Base-by-base conservation (phyloP, 306 rosid species). In the Oxytropis ochrocephala region DNA sequence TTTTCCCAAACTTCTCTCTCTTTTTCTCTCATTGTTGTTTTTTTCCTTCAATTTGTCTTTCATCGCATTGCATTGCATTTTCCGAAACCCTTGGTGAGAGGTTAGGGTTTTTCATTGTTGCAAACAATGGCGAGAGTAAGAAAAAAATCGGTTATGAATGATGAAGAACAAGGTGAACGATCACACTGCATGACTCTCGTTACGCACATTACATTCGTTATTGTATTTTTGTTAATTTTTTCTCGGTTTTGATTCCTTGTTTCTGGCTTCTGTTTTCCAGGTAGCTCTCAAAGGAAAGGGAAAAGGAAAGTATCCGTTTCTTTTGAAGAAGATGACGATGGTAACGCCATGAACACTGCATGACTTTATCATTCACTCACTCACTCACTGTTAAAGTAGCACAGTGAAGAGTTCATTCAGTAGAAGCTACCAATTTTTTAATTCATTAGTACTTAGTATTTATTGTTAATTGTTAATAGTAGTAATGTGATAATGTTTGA, bases 21-120 rank as follows among this genome's bases (percentile, higher is more conserved):
- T 24, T 4, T 24, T 24, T 24, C 3, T 24, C 29, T 24, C 29
- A 24, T 4, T 4, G 29, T 24, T 24, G 29, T 24, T 24, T 24
- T 21, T 24, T 24, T 24, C 29, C 29, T 24, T 24, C 51, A 27
- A 21, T 62, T 32, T 42, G 6, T 1, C n/a, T 7, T 32, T 14
- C 70, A 10, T 49, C 38, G 57, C 60, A 1, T n/a, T 50, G 42
- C 36, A 35, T 47, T 21, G 4, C 44, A 32, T 3, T 24, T 30
- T 59, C 57, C 54, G n/a, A 63, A 58, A 54, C 27, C 47, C 72
- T 29, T 69, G 46, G 8, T 7, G 7, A 5, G 19, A 41, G 9
- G 70, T 21, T 81, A 76, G 81, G 78, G 79, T 72, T 80, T 75
- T 51, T 50, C 14, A 43, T 35, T 42, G 38, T 41, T 0, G 17